These are phyloP conservation scores for Monosporascus cannonballus DNA, from an alignment of 2,329 filamentous ascomycete genomes.

Conservation along the genomic window DNA sequence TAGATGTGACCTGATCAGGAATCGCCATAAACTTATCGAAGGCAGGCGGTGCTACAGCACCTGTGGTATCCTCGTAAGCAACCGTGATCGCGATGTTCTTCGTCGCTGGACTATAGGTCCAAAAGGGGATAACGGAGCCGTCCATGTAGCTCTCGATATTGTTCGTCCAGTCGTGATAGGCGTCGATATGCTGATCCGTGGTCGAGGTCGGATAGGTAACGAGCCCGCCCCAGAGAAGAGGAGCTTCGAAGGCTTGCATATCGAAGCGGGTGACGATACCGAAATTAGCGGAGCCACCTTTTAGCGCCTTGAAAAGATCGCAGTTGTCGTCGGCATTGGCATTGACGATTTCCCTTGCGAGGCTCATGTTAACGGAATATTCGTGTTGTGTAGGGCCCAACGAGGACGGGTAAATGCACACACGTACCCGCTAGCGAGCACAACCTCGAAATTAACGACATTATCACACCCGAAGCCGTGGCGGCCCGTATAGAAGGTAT, in stretches of 20 bases:
- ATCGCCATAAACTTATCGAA: constrained; percentile 9
- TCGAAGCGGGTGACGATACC: constrained; percentile 30
- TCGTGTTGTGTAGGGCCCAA: background rate
- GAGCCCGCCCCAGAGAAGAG: constrained; percentile 12
- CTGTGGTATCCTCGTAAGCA: constrained; percentile 8
- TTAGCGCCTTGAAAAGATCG: constrained; percentile 38
- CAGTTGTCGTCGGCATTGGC: constrained; percentile 28
- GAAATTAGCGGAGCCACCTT: constrained; percentile 40
- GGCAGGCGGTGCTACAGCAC: constrained; percentile 1
- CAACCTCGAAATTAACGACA: constrained; percentile 35
- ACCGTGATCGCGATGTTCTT: constrained; percentile 7
- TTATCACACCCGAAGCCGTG: constrained; percentile 41
- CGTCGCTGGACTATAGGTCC: constrained; percentile 6
- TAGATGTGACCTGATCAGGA: constrained; percentile 1
- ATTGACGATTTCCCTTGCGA: constrained; percentile 25
- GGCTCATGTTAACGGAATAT: too few species aligned
- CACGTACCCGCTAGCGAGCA: constrained; percentile 30
- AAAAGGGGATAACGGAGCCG: constrained; percentile 11
- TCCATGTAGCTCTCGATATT: constrained; percentile 5
- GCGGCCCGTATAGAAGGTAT: constrained; percentile 15
- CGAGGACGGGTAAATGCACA: too few species aligned
- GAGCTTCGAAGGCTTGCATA: constrained; percentile 9
- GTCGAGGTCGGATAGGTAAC: constrained; percentile 2
- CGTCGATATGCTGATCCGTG: constrained; percentile 6
- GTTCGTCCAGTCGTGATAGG: constrained; percentile 8